Conservation (phyloP, 2,329 filamentous ascomycete species). For the Rutstroemia sp. region DNA sequence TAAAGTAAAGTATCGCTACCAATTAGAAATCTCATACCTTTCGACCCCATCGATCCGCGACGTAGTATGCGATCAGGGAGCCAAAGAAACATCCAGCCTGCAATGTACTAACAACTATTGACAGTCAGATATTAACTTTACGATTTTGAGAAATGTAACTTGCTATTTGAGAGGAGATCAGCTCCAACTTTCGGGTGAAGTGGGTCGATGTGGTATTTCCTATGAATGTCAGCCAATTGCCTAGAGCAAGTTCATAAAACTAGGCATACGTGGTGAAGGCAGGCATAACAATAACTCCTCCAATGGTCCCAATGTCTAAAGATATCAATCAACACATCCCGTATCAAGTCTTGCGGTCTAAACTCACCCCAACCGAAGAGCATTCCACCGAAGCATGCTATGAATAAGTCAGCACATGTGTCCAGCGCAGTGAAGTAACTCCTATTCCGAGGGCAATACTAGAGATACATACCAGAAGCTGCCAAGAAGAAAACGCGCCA, state of each 20-base stretch:
- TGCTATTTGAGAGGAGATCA: constrained; percentile 48
- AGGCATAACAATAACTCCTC: constrained; percentile 62
- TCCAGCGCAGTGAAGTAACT: too few species aligned
- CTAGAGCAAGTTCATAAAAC: background rate
- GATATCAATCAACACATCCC: background rate
- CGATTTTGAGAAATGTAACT: background rate
- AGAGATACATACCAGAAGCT: constrained; percentile 29
- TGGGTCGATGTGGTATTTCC: constrained; percentile 32
- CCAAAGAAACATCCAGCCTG: constrained; percentile 63
- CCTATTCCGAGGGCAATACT: too few species aligned
- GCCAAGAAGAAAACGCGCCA: constrained; percentile 60
- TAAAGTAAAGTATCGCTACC: background rate
- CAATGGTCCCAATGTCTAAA: constrained; percentile 66
- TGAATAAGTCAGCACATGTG: background rate
- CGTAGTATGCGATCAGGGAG: constrained; percentile 42
- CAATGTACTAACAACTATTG: constrained; percentile 57
- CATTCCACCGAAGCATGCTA: constrained; percentile 60
- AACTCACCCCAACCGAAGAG: constrained; percentile 44
- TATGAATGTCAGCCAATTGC: constrained; percentile 20
- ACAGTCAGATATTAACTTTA: background rate
- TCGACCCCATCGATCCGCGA: constrained; percentile 31
- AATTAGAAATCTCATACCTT: constrained; percentile 9
- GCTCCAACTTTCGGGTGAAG: constrained; percentile 29
- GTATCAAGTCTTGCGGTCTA: background rate
- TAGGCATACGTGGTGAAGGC: constrained; percentile 46